Percentiles rank a stretch among this genome's conserved stretches.
Evolutionary conservation across 108 stramenopile genomes (phyloP).

Genomic region (Mediolabrus comicus): DNA sequence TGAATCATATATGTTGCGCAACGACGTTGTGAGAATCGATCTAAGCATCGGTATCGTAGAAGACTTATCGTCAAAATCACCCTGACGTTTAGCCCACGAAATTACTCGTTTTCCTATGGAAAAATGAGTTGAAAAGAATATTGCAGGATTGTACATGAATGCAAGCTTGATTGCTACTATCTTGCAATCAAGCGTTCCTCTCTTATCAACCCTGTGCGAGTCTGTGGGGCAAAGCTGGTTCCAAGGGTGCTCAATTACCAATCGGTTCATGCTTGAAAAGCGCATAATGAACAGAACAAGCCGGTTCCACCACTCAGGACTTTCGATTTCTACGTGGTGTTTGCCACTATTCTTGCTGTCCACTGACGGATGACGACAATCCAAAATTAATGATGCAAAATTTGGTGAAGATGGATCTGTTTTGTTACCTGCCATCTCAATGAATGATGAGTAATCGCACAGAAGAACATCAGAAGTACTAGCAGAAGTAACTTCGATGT

Average conservation of each 20-base stretch:
- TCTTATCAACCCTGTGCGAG: not conserved
- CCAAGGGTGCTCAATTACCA: conserved; percentile 30
- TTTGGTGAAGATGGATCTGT: not conserved
- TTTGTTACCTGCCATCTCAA: conserved; percentile 3
- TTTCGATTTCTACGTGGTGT: conserved; percentile 12
- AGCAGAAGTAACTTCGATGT: not conserved
- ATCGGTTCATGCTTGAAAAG: conserved; percentile 21
- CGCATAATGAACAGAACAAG: conserved; percentile 14
- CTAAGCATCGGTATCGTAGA: not conserved
- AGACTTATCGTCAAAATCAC: not conserved
- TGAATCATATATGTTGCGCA: conserved; percentile 2
- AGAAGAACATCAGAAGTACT: conserved; percentile 48
- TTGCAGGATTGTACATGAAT: conserved; percentile 27
- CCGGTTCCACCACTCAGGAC: conserved; percentile 32
- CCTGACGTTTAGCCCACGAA: conserved; percentile 47
- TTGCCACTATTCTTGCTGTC: not conserved
- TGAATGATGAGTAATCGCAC: conserved; percentile 55
- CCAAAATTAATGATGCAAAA: conserved; percentile 33
- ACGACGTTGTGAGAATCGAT: conserved; percentile 10
- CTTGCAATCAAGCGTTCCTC: not conserved
- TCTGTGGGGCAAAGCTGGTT: not conserved
- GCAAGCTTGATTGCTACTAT: conserved; percentile 48
- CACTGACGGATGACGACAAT: conserved; percentile 19
- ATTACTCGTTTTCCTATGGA: conserved; percentile 42
- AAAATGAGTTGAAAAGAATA: conserved; percentile 20